Conservation (phyloP, 176 grass and related monocot species). For the Sorghum bicolor region DNA sequence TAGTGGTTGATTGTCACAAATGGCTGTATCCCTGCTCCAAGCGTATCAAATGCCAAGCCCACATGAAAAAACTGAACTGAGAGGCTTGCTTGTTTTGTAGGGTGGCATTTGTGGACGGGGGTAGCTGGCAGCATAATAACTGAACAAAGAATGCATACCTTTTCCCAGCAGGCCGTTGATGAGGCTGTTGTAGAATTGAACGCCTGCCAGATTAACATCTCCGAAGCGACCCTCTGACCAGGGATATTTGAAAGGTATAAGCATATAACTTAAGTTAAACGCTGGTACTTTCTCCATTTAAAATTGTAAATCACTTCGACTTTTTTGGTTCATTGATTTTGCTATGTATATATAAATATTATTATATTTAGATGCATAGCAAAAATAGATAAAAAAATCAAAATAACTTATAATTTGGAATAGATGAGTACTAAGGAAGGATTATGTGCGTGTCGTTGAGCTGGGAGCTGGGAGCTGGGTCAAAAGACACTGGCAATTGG, state of each 20-base stretch:
- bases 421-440: too few relatives aligned
- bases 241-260: neutral
- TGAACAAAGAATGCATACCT: constrained; percentile 22
- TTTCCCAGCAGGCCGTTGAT: constrained; percentile 40
- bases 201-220: constrained; percentile 32
- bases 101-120: neutral
- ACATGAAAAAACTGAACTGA: neutral
- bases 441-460: neutral
- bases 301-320: too few relatives aligned
- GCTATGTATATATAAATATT: too few relatives aligned
- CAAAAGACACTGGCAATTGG: neutral
- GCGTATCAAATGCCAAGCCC: neutral
- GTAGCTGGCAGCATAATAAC: neutral
- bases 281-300: too few relatives aligned
- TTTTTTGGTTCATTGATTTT: too few relatives aligned
- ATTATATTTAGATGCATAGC: too few relatives aligned
- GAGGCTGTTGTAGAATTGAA: constrained; percentile 51
- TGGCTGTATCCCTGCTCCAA: constrained; percentile 58
- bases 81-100: neutral
- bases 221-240: constrained; percentile 52
- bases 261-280: neutral
- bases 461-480: neutral
- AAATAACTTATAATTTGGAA: too few relatives aligned
- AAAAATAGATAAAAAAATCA: too few relatives aligned
- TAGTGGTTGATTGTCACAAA: constrained; percentile 69